Evolutionary conservation across 2,329 filamentous ascomycete species (phyloP), one percentile per base, ranked within the genome.

Genomic region (Colletotrichum gigasporum): DNA sequence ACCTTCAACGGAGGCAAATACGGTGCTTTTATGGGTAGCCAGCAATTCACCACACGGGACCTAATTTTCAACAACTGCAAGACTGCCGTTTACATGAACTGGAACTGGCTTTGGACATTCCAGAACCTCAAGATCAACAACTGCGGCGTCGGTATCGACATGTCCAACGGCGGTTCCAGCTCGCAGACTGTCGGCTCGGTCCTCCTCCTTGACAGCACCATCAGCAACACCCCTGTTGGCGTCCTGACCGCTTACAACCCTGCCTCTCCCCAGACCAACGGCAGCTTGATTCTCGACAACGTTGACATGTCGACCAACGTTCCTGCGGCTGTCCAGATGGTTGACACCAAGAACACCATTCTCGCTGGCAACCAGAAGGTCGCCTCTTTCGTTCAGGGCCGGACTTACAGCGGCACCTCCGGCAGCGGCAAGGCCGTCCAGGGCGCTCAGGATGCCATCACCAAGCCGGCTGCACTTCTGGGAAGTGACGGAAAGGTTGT

Each of bases 41-140:
- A 97, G 79, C 93, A 97, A 78, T 96, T 95, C 78, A 95, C 92
- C 37, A 90, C 89, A 26, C 90, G 93, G 69, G 96, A 96, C 78
- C 73, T 96, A 74, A 91, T 85, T 34, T 96, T 96, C 84, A 92
- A 91, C 75, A 85, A 87, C 76, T 94, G 91, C 82, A 85, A 92
- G 73, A 96, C 92, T 2, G 93, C 91, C 66, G 88, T 97, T 68
- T 93, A 87, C 79, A 91, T 96, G 89, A 94, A 94, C 82, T 97
- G 93, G 93, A 92, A 95, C 80, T 97, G 93, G 93, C 83, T 89
- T 16, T 96, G 91, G 90, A 88, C 90, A 44, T 87, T 96, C 78
- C 93, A 95, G 74, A 91, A 87, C 34, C 70, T 96, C 35, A 85
- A 80, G 45, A 92, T 96, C 78, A 89, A 93, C 75, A 88, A 90